phyloP scores from a whole-genome alignment of 2,329 filamentous ascomycete genomes.

The Aspergillus arachidicola region DNA sequence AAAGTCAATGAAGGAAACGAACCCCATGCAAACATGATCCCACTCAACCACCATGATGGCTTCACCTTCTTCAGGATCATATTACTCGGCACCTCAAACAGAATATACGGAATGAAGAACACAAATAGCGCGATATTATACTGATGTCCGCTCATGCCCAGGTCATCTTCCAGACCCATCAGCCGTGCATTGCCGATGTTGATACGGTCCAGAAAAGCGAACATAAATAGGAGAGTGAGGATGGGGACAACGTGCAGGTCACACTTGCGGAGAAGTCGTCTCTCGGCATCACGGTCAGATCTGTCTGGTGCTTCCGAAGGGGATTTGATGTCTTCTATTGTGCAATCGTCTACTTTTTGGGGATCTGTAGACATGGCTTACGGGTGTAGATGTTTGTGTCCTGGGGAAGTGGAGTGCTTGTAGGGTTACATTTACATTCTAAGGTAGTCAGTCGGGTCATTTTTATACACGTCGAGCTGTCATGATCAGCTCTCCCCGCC shows the following conservation, averaged over 20 bases:
- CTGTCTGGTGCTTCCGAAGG: neutral
- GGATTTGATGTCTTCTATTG: constrained; percentile 23
- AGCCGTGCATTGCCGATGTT: constrained; percentile 53
- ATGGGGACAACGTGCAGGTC: constrained; percentile 54
- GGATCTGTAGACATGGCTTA: neutral
- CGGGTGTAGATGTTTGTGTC: neutral
- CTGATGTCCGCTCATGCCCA: constrained; percentile 46
- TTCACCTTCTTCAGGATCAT: constrained; percentile 47
- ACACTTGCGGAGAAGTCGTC: constrained; percentile 51
- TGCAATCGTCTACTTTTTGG: constrained; percentile 7
- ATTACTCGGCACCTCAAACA: constrained; percentile 52
- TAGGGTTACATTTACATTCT: neutral
- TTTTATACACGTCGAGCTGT: neutral
- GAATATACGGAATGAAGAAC: constrained; percentile 51
- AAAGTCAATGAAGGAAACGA: neutral
- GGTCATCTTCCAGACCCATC: constrained; percentile 46
- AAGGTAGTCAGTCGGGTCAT: neutral
- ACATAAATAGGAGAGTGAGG: constrained; percentile 49
- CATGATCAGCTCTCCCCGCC: neutral
- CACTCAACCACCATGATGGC: constrained; percentile 46
- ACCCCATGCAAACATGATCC: constrained; percentile 48
- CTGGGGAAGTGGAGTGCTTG: neutral
- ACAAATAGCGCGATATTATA: constrained; percentile 49
- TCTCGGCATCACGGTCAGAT: constrained; percentile 38
- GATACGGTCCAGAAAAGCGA: constrained; percentile 51